These are phyloP conservation scores for Capsicum rhomboideum DNA, from an alignment of 257 asterid species.

Conservation along the genomic window DNA sequence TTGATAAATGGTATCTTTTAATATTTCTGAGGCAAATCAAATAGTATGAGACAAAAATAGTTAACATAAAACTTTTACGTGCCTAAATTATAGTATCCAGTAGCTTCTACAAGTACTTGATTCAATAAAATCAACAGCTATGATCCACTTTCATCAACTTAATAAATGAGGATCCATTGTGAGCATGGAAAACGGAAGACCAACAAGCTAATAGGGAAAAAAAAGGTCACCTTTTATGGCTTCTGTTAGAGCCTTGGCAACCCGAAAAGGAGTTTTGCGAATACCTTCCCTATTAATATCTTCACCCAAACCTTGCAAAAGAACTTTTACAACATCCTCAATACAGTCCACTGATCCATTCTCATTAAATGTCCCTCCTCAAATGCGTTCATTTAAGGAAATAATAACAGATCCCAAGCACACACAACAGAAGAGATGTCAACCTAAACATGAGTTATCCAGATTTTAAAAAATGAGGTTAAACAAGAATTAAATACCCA, in stretches of 20 bases:
- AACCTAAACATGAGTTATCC: not conserved
- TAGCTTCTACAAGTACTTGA: no score
- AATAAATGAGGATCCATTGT: no score
- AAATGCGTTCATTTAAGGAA: constrained; percentile 26
- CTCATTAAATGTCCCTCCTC: no score
- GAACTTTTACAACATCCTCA: constrained; percentile 75
- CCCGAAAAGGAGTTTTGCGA: constrained; percentile 62
- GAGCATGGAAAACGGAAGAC: no score
- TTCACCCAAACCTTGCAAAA: constrained; percentile 86
- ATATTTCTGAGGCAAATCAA: no score
- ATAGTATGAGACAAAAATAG: not conserved
- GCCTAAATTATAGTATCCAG: not conserved
- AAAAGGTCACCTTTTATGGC: constrained; percentile 96
- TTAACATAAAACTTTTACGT: not conserved
- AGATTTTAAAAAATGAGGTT: not conserved
- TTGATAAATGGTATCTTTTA: no score
- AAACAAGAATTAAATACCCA: not conserved
- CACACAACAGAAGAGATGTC: no score
- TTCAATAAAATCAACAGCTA: no score
- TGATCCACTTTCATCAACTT: no score
- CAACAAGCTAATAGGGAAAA: no score
- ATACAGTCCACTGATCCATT: constrained; percentile 38
- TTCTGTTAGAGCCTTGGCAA: no score
- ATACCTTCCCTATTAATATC: constrained; percentile 84
- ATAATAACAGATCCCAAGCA: constrained; percentile 31